A percentile compares a stretch with the other conserved stretches of the same genome.
Conservation (phyloP, 805 yeast genomes). For the Candida nonsorbophila region DNA sequence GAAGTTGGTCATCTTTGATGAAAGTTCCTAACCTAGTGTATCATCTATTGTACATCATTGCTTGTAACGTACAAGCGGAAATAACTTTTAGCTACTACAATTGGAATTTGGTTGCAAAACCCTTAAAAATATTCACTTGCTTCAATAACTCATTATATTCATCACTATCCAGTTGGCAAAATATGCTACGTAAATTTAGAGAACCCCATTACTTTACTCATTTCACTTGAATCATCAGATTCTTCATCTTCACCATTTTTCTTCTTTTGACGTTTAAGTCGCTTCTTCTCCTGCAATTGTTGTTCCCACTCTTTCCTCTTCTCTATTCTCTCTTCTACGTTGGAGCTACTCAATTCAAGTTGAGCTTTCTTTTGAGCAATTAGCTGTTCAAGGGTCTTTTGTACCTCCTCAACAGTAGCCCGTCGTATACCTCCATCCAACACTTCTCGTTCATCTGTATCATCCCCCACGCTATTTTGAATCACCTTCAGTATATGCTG, state of each 20-base stretch:
- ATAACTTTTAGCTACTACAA: too few relatives aligned
- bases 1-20: too few relatives aligned
- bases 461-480: slow-evolving; percentile 4
- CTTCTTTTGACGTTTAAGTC: slow-evolving; percentile 16
- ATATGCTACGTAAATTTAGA: slow-evolving; percentile 29
- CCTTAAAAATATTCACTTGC: too few relatives aligned
- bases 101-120: too few relatives aligned
- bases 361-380: slow-evolving; percentile 15
- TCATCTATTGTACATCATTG: too few relatives aligned
- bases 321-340: slow-evolving; percentile 35
- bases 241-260: slow-evolving; percentile 7
- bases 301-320: slow-evolving; percentile 34
- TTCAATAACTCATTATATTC: too few relatives aligned
- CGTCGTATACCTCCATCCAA: slow-evolving; percentile 31
- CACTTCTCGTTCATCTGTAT: slow-evolving; percentile 10
- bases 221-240: slow-evolving; percentile 13
- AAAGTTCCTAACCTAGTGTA: too few relatives aligned
- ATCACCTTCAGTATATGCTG: slow-evolving; percentile 48
- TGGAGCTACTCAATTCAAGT: slow-evolving; percentile 39
- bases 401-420: slow-evolving; percentile 31
- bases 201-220: slow-evolving; percentile 54
- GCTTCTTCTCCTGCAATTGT: slow-evolving; percentile 21
- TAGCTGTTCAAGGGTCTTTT: slow-evolving; percentile 20
- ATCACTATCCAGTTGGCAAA: too few relatives aligned
- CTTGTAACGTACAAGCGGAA: too few relatives aligned